Conservation (phyloP, 2,329 filamentous ascomycete species). For the Colletotrichum godetiae region DNA sequence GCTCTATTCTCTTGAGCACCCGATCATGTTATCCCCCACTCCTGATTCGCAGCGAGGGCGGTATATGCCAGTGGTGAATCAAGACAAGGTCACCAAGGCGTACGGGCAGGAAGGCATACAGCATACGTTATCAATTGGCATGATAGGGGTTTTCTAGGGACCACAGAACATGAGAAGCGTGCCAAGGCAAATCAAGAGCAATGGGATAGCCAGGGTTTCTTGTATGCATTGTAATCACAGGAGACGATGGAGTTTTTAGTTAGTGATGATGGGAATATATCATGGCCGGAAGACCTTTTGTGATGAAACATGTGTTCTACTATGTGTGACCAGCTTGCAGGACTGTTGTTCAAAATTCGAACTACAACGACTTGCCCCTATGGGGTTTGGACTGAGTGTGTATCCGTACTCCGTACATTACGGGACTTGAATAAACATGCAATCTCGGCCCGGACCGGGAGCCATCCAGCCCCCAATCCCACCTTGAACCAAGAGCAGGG, state of each 20-base stretch:
- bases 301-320: no score
- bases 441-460: no score
- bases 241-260: background rate
- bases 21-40: background rate
- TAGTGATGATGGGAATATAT: slow-evolving; percentile 1
- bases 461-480: no score
- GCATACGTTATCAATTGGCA: background rate
- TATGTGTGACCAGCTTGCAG: background rate
- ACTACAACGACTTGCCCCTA: no score
- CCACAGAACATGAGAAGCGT: background rate
- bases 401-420: no score
- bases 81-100: background rate
- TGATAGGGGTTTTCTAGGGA: background rate
- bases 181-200: background rate
- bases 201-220: background rate
- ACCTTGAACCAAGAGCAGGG: no score
- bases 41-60: background rate
- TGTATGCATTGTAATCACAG: slow-evolving; percentile 4
- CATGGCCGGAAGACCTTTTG: background rate
- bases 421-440: no score
- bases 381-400: no score
- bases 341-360: no score
- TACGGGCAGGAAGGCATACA: background rate
- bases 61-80: background rate
- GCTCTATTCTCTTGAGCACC: background rate